Base-by-base conservation (phyloP, 129 eudicot species). In the Artemisia tridentata region DNA sequence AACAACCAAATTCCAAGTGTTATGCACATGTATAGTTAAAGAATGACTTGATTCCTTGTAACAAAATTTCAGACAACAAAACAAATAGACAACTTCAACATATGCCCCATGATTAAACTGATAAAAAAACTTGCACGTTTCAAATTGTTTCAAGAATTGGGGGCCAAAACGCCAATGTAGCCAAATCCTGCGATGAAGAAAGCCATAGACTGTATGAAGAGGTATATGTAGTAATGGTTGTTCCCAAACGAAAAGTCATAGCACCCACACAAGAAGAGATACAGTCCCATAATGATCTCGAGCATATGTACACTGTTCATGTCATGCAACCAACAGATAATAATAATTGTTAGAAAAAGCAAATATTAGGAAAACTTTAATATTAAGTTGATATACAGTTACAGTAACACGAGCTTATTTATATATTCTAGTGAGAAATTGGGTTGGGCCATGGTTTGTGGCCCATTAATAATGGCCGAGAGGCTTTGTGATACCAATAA, bases 131-230 rank as follows among this genome's bases (percentile, higher is more conserved):
- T 29, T 1, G 21, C 2, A 23, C 13, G 17, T 45, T 11, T 43
- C 4, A 43, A 25, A 64, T 15, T 3, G 53, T 48, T n/a, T 74
- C 51, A 81, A 62, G 78, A 74, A 78, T 63, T 78, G 63, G 86
- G 88, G 75, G 82, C 81, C 29, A 84, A 81, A 31, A 85, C 79
- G 23, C 96, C 96, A 62, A 89, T 67, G 67, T 86, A 89, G 7
- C 96, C 96, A 55, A 89, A 78, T 51, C 87, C 96, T 0, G 82
- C 81, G 11, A 84, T n/a, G 75, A 86, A 84, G 81, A 89, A 89
- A 54, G 92, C 96, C 17, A 80, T 71, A 11, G 89, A 77, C 74
- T 89, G 96, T 11, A 84, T 48, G 60, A 86, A 89, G 63, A 89
- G 84, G 66, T 79, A 89, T 63, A 89, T 77, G 84, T 71, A 86